Evolutionary conservation across 2,329 filamentous ascomycete species (phyloP).

Genomic region (Cyphellophora europaea): DNA sequence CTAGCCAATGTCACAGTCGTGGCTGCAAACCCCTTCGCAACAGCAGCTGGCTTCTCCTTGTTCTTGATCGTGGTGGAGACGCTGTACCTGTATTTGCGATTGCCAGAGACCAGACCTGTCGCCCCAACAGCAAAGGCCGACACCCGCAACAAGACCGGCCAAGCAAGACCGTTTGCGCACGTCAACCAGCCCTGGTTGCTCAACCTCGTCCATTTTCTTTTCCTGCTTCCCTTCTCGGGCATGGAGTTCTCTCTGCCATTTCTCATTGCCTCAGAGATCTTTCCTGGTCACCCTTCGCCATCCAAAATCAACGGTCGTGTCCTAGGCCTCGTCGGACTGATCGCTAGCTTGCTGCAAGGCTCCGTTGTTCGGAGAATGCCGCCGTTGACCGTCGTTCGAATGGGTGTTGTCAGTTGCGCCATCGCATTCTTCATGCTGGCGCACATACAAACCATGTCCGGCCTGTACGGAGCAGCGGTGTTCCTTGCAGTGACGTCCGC

Average conservation of each 20-base stretch:
- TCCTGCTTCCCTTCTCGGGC: constrained; percentile 93
- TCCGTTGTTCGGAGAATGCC: constrained; percentile 79
- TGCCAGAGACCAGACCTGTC: constrained; percentile 78
- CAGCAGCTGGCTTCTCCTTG: constrained; percentile 80
- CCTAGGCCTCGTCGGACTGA: constrained; percentile 81
- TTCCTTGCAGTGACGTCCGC: constrained; percentile 83
- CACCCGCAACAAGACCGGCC: constrained; percentile 19
- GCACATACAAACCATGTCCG: constrained; percentile 55
- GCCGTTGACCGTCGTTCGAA: constrained; percentile 67
- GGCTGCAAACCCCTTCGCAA: constrained; percentile 84
- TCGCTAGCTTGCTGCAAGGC: constrained; percentile 87
- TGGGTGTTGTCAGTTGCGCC: constrained; percentile 69
- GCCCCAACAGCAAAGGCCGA: constrained; percentile 24
- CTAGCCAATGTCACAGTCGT: constrained; percentile 69
- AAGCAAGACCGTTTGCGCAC: constrained; percentile 14
- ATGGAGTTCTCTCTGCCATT: constrained; percentile 98
- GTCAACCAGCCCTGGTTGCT: constrained; percentile 79
- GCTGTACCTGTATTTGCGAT: constrained; percentile 68
- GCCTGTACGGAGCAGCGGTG: constrained; percentile 72
- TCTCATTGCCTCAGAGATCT: constrained; percentile 84
- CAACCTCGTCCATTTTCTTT: constrained; percentile 77
- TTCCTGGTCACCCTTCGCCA: constrained; percentile 53
- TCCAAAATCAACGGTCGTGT: constrained; percentile 74
- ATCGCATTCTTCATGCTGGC: constrained; percentile 72
- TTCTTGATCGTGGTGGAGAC: constrained; percentile 80